Conservation (phyloP, 306 rosid genomes). For the Gastrolobium bilobum region DNA sequence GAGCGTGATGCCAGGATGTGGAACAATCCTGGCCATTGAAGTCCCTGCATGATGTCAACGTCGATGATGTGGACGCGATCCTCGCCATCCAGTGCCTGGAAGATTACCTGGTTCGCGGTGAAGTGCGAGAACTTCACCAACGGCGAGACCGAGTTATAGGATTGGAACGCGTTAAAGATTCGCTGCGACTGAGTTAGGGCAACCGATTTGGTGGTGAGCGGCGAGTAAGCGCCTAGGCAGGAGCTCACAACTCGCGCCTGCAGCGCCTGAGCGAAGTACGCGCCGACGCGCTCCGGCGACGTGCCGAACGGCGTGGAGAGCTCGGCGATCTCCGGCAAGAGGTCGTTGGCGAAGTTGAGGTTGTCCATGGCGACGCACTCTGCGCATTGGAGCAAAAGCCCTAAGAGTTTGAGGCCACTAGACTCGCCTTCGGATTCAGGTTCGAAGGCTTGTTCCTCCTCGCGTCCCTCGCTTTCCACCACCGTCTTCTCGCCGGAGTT, state of each 20-base stretch:
- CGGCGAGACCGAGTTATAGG: constrained; percentile 91
- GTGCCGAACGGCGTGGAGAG: constrained; percentile 90
- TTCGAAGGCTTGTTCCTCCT: constrained; percentile 45
- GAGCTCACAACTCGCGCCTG: constrained; percentile 93
- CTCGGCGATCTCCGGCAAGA: constrained; percentile 85
- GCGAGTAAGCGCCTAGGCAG: constrained; percentile 73
- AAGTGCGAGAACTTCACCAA: constrained; percentile 92
- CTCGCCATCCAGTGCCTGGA: constrained; percentile 91
- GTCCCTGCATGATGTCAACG: constrained; percentile 97
- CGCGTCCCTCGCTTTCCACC: constrained; percentile 50
- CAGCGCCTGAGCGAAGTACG: constrained; percentile 89
- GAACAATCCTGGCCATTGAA: constrained; percentile 98
- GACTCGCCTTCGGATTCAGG: constrained; percentile 54
- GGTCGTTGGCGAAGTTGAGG: constrained; percentile 77
- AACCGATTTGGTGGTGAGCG: constrained; percentile 64
- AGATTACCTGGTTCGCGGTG: constrained; percentile 98
- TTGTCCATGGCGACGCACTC: constrained; percentile 90
- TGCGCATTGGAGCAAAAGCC: constrained; percentile 92
- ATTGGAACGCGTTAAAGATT: constrained; percentile 85
- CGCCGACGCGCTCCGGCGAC: constrained; percentile 93
- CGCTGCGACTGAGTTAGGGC: constrained; percentile 71
- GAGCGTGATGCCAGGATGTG: constrained; percentile 93
- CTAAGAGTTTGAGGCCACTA: constrained; percentile 73
- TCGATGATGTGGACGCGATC: constrained; percentile 96
- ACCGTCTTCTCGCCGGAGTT: constrained; percentile 54